A percentile compares a stretch with the other conserved stretches of the same genome.
Evolutionary conservation across 768 basidiomycete species (phyloP).

Genomic region (Auricularia sp.): DNA sequence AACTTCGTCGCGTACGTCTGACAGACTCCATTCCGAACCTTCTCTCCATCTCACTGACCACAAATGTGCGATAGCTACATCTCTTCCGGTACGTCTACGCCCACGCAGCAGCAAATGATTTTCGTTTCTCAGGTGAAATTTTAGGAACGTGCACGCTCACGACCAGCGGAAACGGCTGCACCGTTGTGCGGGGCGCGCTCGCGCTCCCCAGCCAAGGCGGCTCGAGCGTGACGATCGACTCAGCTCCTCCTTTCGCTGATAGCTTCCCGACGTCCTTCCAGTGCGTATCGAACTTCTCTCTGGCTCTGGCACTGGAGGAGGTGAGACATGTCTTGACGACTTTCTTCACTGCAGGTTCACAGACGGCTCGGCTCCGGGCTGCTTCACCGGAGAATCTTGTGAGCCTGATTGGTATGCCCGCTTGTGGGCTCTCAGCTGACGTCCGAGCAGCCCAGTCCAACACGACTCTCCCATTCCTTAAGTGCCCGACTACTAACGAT

Average conservation of each 20-base stretch:
- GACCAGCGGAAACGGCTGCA: background rate
- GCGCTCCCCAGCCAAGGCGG: background rate
- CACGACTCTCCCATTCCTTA: no score
- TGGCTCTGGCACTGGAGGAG: background rate
- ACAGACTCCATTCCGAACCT: background rate
- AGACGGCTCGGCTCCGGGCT: background rate
- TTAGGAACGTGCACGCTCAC: background rate
- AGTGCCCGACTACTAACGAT: background rate
- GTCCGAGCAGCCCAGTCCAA: no score
- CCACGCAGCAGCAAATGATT: background rate
- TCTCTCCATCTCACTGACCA: background rate
- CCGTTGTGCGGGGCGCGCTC: background rate
- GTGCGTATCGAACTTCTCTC: background rate
- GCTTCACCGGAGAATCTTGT: background rate
- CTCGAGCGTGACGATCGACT: background rate
- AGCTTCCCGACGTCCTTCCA: background rate
- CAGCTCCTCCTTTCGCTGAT: background rate
- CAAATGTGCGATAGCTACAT: background rate
- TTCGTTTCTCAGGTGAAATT: background rate
- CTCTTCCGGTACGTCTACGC: background rate
- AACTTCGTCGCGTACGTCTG: background rate
- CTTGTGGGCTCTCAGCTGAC: background rate
- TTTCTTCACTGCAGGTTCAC: background rate
- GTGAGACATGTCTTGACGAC: background rate
- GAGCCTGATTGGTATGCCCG: background rate